Base-by-base conservation (phyloP, 2,329 filamentous ascomycete species). In the Hypoxylon sp. region DNA sequence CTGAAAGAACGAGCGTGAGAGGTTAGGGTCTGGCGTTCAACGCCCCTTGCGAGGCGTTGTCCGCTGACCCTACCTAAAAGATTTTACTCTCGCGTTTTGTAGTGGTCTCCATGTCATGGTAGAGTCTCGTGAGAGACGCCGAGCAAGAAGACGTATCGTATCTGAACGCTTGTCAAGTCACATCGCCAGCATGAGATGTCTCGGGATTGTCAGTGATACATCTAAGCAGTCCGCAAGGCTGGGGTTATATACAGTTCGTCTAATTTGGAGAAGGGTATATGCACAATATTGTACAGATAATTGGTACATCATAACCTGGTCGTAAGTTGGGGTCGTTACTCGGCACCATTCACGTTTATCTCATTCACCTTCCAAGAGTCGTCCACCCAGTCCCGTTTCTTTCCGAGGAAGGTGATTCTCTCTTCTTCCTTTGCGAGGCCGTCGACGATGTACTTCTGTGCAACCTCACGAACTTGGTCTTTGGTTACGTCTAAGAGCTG, bases 401-500 rank as follows among this genome's bases (percentile, higher is more conserved):
- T 91, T 39, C 95, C 95, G 3, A 99, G 84, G 69, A 98, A 91
- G 22, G 91, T 88, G 24, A 90, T 83, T 58, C 89, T 88, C 64
- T 90, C 90, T 68, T 89, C 81, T 39, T 85, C 82, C 61, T 86
- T 87, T 19, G 85, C 85, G 8, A 91, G 82, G 4, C 85, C 85
- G 50, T 93, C 88, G 29, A 97, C 90, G 13, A 97, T 84, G 78
- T 94, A 97, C 74, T 89, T 88, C 74, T 97, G 91, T 0, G 96
- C 96, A 11, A 90, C 94, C 46, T 90, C 86, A 68, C 90, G 90
- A 9, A 99, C 92, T 74, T 97, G 91, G 70, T 91, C 88, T 68
- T 89, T 90, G 2, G 88, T 93, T 42, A 98, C 94, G 78, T 98
- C 95, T 3, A 99, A 86, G 63, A 99, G 85, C 76, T 92, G 90